Percentiles rank a stretch among this genome's conserved stretches.
Evolutionary conservation across 345 rosid species (phyloP).

Genomic region (Rhodamnia rubescens): DNA sequence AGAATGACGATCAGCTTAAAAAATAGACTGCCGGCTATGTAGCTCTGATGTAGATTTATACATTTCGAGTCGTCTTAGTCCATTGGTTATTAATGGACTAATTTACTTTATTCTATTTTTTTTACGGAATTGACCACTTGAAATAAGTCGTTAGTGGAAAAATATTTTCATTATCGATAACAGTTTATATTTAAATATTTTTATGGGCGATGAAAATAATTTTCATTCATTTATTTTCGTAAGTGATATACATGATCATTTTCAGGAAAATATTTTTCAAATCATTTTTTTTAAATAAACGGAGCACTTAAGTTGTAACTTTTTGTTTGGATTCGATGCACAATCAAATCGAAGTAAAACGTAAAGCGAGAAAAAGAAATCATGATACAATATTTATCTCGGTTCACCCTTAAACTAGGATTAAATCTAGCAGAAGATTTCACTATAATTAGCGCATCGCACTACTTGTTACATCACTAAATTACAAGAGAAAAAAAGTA

Average conservation of each 20-base stretch:
- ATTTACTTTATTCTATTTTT: not conserved
- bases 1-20: too few relatives aligned
- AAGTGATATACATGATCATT: not conserved
- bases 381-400: too few relatives aligned
- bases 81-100: not conserved
- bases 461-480: too few relatives aligned
- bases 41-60: not conserved
- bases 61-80: not conserved
- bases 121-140: not conserved
- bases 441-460: too few relatives aligned
- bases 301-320: too few relatives aligned
- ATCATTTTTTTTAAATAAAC: not conserved
- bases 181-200: not conserved
- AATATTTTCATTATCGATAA: not conserved
- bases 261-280: not conserved
- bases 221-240: not conserved
- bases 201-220: accelerated
- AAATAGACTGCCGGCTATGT: too few relatives aligned
- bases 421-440: too few relatives aligned
- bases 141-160: not conserved
- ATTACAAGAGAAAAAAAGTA: too few relatives aligned
- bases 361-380: too few relatives aligned
- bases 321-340: too few relatives aligned
- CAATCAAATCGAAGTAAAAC: too few relatives aligned
- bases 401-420: too few relatives aligned